A percentile compares a stretch with the other conserved stretches of the same genome.
These are phyloP conservation scores for Amauroascus niger DNA, from an alignment of 2,329 filamentous ascomycete species.

Conservation along the genomic window DNA sequence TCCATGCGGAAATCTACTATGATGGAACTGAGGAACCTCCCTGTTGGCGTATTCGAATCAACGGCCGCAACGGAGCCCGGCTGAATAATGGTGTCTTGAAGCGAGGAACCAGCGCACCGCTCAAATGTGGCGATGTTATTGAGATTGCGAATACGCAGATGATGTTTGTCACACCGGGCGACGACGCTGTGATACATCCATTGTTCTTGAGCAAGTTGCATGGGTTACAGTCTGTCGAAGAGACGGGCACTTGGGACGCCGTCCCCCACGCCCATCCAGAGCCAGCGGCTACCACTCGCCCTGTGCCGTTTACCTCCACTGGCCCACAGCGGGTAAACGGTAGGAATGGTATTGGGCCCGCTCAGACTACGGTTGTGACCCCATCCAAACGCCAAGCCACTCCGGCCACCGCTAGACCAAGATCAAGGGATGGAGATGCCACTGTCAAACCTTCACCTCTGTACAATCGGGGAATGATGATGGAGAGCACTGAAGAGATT, in stretches of 20 bases:
- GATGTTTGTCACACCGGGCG: slow-evolving; percentile 91
- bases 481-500: slow-evolving; percentile 45
- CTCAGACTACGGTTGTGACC: slow-evolving; percentile 20
- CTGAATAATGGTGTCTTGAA: slow-evolving; percentile 66
- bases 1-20: slow-evolving; percentile 66
- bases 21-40: slow-evolving; percentile 51
- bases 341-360: slow-evolving; percentile 6
- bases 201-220: slow-evolving; percentile 61
- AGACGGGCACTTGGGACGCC: slow-evolving; percentile 28
- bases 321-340: neutral
- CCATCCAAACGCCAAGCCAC: slow-evolving; percentile 36
- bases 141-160: slow-evolving; percentile 91
- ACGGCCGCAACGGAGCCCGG: slow-evolving; percentile 83
- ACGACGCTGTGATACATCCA: slow-evolving; percentile 58
- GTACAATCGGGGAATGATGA: slow-evolving; percentile 44
- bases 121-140: slow-evolving; percentile 81
- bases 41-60: slow-evolving; percentile 75
- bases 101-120: slow-evolving; percentile 52
- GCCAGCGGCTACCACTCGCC: slow-evolving; percentile 9
- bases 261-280: slow-evolving; percentile 32
- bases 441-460: slow-evolving; percentile 37
- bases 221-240: slow-evolving; percentile 31
- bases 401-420: slow-evolving; percentile 17
- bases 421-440: slow-evolving; percentile 15
- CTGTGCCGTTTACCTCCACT: slow-evolving; percentile 4